phyloP scores from a whole-genome alignment of 768 basidiomycete genomes.

The Mycena amicta region DNA sequence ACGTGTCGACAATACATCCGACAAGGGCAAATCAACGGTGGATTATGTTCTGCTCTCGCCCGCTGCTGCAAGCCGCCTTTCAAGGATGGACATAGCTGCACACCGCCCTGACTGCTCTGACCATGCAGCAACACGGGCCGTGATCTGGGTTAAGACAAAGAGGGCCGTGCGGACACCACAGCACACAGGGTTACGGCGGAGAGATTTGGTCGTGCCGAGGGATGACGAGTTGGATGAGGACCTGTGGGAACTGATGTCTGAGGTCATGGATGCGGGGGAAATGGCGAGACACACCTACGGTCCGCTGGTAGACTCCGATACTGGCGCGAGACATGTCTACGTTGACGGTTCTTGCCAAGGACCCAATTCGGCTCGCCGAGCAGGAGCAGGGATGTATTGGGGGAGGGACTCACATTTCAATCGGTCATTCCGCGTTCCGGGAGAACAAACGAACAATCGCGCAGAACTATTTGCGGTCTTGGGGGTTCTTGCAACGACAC shows the following conservation, averaged over 20 bases:
- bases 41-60: neutral
- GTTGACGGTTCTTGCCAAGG: neutral
- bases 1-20: neutral
- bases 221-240: neutral
- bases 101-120: neutral
- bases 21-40: neutral
- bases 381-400: neutral
- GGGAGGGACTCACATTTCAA: neutral
- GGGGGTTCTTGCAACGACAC: neutral
- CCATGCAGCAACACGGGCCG: neutral
- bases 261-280: neutral
- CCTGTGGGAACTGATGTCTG: neutral
- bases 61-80: neutral
- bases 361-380: neutral
- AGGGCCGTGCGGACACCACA: neutral
- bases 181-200: neutral
- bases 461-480: neutral
- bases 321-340: neutral
- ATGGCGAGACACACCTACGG: neutral
- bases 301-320: neutral
- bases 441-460: slow-evolving; percentile 1
- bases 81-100: neutral
- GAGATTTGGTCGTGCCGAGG: neutral
- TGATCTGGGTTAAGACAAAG: neutral
- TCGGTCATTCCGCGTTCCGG: neutral